A percentile compares a stretch with the other conserved stretches of the same genome.
Evolutionary conservation across 805 yeast species (phyloP).

Genomic region (Gaillardinia entomophila): DNA sequence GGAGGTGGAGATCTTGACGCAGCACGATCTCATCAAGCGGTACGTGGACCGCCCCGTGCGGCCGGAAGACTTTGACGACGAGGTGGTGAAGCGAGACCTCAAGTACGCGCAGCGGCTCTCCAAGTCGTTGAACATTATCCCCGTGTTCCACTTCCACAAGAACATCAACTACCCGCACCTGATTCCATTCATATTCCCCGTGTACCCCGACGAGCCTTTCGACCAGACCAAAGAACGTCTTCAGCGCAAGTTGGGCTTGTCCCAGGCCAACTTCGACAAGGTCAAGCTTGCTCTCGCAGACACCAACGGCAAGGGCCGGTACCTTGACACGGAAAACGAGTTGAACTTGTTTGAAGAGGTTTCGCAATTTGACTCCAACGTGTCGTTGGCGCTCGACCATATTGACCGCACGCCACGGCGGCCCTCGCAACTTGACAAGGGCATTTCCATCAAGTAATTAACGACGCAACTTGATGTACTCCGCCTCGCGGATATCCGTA

Average conservation of each 20-base stretch:
- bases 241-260: slow-evolving; percentile 65
- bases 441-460: slow-evolving; percentile 32
- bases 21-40: slow-evolving; percentile 28
- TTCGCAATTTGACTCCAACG: slow-evolving; percentile 30
- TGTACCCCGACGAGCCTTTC: slow-evolving; percentile 63
- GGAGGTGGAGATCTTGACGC: slow-evolving; percentile 33
- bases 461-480: slow-evolving; percentile 3
- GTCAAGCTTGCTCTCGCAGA: slow-evolving; percentile 59
- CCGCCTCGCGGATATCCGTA: slow-evolving; percentile 58
- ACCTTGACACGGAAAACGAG: slow-evolving; percentile 45
- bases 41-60: slow-evolving; percentile 13
- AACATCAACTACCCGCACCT: slow-evolving; percentile 67
- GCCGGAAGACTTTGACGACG: slow-evolving; percentile 20
- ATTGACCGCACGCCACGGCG: slow-evolving; percentile 67
- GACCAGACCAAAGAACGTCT: slow-evolving; percentile 60
- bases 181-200: slow-evolving; percentile 75
- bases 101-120: slow-evolving; percentile 13
- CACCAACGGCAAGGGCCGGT: slow-evolving; percentile 31
- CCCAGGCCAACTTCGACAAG: slow-evolving; percentile 74
- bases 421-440: slow-evolving; percentile 31
- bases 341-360: slow-evolving; percentile 52
- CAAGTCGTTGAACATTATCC: slow-evolving; percentile 40
- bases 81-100: slow-evolving; percentile 10
- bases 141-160: slow-evolving; percentile 74
- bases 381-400: slow-evolving; percentile 75